phyloP scores from a whole-genome alignment of 164 flowering plant genomes.

The Umbellularia californica region DNA sequence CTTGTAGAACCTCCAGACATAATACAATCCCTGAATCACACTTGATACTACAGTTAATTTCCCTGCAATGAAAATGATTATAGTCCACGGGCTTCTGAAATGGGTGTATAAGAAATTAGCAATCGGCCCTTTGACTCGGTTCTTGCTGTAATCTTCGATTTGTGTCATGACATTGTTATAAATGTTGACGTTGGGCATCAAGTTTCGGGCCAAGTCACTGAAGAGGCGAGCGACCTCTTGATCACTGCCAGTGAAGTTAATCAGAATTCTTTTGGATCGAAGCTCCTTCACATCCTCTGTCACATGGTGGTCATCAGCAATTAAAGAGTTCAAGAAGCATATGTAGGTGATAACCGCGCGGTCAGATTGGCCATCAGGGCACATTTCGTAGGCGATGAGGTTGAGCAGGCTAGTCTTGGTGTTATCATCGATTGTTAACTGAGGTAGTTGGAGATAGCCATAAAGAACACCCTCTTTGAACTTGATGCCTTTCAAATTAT shows the following conservation, averaged over 20 bases:
- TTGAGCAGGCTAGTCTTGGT: slow-evolving; percentile 3
- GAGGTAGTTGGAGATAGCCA: not conserved
- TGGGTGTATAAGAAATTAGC: slow-evolving; percentile 3
- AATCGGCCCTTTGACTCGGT: not conserved
- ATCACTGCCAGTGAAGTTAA: slow-evolving; percentile 21
- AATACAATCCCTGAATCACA: not conserved
- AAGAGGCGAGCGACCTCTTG: slow-evolving; percentile 22
- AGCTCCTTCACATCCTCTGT: not conserved
- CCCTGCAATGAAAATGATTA: not conserved
- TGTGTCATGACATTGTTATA: not conserved
- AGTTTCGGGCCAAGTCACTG: slow-evolving; percentile 9
- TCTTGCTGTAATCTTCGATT: slow-evolving; percentile 2
- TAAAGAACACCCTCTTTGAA: not conserved
- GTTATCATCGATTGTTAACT: not conserved
- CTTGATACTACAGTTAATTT: not conserved
- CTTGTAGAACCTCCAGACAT: not conserved
- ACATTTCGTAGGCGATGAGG: slow-evolving; percentile 6
- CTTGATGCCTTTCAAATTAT: not conserved
- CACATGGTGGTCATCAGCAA: not conserved
- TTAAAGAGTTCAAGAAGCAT: slow-evolving; percentile 14
- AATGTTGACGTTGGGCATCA: slow-evolving; percentile 3
- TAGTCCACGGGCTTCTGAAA: slow-evolving; percentile 10
- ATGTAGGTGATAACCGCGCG: slow-evolving; percentile 10
- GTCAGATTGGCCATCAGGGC: not conserved
- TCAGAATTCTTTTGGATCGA: not conserved